Base-by-base conservation (phyloP, 495 filamentous ascomycete genomes). In the Penicillium turbatum region DNA sequence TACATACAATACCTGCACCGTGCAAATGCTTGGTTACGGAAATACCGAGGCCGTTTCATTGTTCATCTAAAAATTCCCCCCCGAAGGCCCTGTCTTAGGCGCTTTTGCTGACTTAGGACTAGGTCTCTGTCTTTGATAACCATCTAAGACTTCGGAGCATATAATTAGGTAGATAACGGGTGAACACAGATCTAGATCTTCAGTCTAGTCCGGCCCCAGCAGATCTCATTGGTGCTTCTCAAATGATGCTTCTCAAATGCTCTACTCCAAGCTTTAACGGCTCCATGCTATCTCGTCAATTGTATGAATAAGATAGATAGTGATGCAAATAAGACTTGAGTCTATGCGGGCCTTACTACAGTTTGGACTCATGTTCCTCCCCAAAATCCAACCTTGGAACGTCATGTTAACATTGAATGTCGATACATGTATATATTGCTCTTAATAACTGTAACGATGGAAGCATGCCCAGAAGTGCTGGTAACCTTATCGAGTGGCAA, bases 301-400 rank as follows among this genome's bases (percentile, higher is more conserved):
- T 48, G 43, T 49, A 37, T 56, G 17, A 17, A 48, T 48, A 39
- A 27, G 61, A 53, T 44, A 49, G 54, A 54, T 16, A 61, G 53
- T 13, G 45, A 30, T 48, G 49, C 11, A 47, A 59, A 45, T 11
- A 47, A 59, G 51, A 46, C 43, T 57, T 43, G 35, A 57, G 47
- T 38, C 62, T 59, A 65, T 55, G 59, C 59, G 62, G 62, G 32
- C 3, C 26, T 16, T 43, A 2, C 21, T 24, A 42, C 43, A 46
- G 9, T 46, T 7, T 29, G 40, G 21, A 24, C 21, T 2, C 1
- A 43, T 26, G 48, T 16, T 46, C 37, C 42, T 38, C 47, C 1
- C 30, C 30, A 31, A 31, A 31, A 7, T 44, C 42, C 51, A 24
- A 48, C 11, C 29, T 29, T 13, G n/a, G 1, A 37, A 47, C 6